Conservation (phyloP, 2,329 filamentous ascomycete genomes). For the Berkeleyomyces basicola region DNA sequence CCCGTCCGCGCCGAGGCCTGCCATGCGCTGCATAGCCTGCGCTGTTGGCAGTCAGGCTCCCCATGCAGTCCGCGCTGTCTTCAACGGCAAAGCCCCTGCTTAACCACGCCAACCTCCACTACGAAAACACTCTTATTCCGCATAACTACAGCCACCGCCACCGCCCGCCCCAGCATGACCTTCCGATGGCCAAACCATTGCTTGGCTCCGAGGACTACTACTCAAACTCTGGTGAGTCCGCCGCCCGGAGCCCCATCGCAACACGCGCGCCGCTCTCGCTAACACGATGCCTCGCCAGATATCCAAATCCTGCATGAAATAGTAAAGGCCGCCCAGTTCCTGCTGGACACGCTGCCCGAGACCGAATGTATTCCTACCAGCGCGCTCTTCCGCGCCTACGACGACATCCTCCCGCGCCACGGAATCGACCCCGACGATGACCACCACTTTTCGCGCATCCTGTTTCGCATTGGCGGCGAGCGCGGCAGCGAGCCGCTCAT, state of each 20-base stretch:
- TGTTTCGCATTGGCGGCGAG: conserved; percentile 62
- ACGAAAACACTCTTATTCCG: not conserved
- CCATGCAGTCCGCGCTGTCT: conserved; percentile 13
- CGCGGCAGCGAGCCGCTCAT: conserved; percentile 40
- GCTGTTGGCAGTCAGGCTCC: conserved; percentile 11
- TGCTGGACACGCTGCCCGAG: conserved; percentile 39
- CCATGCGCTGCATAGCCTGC: conserved; percentile 14
- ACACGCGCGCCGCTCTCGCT: conserved; percentile 1
- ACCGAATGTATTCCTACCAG: conserved; percentile 52
- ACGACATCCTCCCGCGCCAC: conserved; percentile 53
- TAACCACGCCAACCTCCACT: not conserved
- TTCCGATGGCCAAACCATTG: conserved; percentile 14
- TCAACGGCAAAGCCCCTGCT: conserved; percentile 8
- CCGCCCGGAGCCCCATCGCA: not conserved
- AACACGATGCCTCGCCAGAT: conserved; percentile 35
- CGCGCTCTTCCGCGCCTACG: conserved; percentile 68
- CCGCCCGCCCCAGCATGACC: conserved; percentile 6
- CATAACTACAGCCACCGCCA: not conserved
- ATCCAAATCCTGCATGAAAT: conserved; percentile 65
- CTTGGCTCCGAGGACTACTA: conserved; percentile 30
- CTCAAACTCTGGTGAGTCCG: conserved; percentile 39
- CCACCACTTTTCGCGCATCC: conserved; percentile 56
- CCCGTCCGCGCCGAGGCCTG: not conserved
- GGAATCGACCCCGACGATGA: conserved; percentile 58
- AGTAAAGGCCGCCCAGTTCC: conserved; percentile 51